Conservation (phyloP, 306 rosid genomes). For the Mimosa bimucronata region DNA sequence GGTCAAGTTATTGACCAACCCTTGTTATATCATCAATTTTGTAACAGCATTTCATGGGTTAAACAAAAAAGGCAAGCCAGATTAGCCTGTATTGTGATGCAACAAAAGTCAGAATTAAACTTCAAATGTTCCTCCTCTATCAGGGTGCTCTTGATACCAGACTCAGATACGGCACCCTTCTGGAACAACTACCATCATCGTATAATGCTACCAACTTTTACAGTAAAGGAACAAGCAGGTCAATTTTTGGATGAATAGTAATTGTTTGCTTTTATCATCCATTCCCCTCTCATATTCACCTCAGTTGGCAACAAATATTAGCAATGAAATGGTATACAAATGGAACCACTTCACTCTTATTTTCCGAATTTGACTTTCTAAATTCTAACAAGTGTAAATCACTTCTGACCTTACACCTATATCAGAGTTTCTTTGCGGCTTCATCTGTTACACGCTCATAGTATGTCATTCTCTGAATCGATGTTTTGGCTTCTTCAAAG, state of each 20-base stretch:
- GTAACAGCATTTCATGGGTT: constrained; percentile 72
- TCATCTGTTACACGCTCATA: constrained; percentile 82
- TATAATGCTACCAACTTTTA: not conserved
- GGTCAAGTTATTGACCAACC: too few species aligned
- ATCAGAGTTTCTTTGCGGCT: constrained; percentile 68
- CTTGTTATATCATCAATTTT: constrained; percentile 51
- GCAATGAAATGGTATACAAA: not conserved
- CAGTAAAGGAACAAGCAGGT: not conserved
- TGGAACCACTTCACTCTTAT: constrained; percentile 1
- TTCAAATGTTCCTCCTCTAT: not conserved
- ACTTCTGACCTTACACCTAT: constrained; percentile 34
- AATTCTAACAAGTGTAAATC: constrained; percentile 10
- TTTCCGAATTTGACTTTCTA: constrained; percentile 10
- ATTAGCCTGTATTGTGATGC: not conserved
- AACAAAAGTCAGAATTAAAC: not conserved
- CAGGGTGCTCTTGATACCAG: not conserved
- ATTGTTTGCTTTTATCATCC: not conserved
- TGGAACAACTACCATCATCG: not conserved
- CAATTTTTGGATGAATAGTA: not conserved
- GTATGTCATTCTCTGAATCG: constrained; percentile 78
- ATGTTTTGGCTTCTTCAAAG: constrained; percentile 66
- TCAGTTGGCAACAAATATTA: not conserved
- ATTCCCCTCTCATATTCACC: constrained; percentile 4
- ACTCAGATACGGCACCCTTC: not conserved
- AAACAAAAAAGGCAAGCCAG: constrained; percentile 78